A percentile compares a stretch with the other conserved stretches of the same genome.
phyloP scores from a whole-genome alignment of 495 filamentous ascomycete species.

The Penicillium crystallinum region DNA sequence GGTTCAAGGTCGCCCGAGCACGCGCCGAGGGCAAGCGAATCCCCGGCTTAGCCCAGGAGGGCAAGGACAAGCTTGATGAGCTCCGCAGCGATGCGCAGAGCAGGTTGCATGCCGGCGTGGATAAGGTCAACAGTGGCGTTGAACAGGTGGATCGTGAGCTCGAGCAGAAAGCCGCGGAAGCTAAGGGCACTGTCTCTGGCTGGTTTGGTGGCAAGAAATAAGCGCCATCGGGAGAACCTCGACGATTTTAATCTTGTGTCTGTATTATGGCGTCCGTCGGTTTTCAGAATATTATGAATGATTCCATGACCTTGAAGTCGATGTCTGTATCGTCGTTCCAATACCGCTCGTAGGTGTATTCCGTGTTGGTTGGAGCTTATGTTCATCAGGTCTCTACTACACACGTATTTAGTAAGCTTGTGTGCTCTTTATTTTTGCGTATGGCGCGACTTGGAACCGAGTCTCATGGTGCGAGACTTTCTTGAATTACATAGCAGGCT shows the following conservation, averaged over 20 bases:
- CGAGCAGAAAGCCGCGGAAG: slow-evolving; percentile 68
- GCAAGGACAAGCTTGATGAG: slow-evolving; percentile 66
- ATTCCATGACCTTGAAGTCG: background rate
- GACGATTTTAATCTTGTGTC: background rate
- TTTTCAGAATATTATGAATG: background rate
- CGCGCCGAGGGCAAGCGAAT: slow-evolving; percentile 57
- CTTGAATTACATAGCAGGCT: no score
- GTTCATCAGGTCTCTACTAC: no score
- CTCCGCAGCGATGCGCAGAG: slow-evolving; percentile 39
- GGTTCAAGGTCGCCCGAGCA: slow-evolving; percentile 54
- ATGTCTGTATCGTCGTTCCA: no score
- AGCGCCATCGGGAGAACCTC: background rate
- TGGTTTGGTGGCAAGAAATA: slow-evolving; percentile 75
- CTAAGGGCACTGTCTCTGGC: slow-evolving; percentile 69
- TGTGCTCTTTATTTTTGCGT: no score
- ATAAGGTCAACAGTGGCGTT: slow-evolving; percentile 47
- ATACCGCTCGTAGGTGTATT: no score
- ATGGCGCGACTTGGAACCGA: no score
- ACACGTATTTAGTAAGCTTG: no score
- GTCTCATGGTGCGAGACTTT: no score
- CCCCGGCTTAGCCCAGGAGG: slow-evolving; percentile 52
- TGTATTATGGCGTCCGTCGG: slow-evolving; percentile 1
- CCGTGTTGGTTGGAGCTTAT: no score
- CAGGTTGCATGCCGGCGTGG: slow-evolving; percentile 27
- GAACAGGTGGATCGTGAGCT: slow-evolving; percentile 64